phyloP scores from a whole-genome alignment of 306 rosid genomes.

The Vigna mungo region DNA sequence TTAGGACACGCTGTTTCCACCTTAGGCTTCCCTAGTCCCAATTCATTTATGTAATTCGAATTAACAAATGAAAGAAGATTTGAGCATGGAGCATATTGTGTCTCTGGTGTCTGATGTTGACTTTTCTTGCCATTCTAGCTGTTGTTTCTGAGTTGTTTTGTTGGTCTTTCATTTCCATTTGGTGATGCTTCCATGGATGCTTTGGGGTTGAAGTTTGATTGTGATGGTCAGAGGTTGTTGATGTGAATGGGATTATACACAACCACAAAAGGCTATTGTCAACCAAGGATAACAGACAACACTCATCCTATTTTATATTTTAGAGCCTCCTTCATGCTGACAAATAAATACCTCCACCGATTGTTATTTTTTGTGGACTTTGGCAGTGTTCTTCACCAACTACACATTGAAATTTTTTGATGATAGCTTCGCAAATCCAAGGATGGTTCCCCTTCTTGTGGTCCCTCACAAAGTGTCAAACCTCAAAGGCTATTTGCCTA shows the following conservation, averaged over 20 bases:
- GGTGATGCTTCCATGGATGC: conserved; percentile 50
- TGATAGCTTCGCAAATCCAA: conserved; percentile 44
- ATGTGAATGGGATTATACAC: conserved; percentile 55
- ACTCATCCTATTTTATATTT: conserved; percentile 30
- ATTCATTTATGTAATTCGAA: conserved; percentile 54
- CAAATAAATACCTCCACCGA: conserved; percentile 52
- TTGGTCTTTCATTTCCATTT: conserved; percentile 48
- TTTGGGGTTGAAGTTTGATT: conserved; percentile 55
- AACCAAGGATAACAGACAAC: conserved; percentile 28
- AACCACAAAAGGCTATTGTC: conserved; percentile 31
- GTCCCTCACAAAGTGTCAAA: conserved; percentile 49
- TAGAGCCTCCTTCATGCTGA: conserved; percentile 54
- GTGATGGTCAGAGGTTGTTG: conserved; percentile 51
- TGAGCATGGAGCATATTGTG: conserved; percentile 54
- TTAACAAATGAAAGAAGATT: conserved; percentile 62
- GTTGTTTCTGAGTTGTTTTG: conserved; percentile 60
- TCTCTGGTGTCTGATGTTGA: conserved; percentile 45
- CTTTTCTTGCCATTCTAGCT: conserved; percentile 57
- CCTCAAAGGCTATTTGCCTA: conserved; percentile 18
- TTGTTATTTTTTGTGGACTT: conserved; percentile 77
- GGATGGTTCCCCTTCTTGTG: conserved; percentile 36
- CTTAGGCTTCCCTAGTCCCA: conserved; percentile 65
- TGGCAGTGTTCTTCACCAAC: conserved; percentile 75
- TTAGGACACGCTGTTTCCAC: too few relatives aligned
- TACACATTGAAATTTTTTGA: conserved; percentile 66